These are phyloP conservation scores for Pyrrhoderma noxium DNA, from an alignment of 1,284 basidiomycete genomes.

Conservation along the genomic window DNA sequence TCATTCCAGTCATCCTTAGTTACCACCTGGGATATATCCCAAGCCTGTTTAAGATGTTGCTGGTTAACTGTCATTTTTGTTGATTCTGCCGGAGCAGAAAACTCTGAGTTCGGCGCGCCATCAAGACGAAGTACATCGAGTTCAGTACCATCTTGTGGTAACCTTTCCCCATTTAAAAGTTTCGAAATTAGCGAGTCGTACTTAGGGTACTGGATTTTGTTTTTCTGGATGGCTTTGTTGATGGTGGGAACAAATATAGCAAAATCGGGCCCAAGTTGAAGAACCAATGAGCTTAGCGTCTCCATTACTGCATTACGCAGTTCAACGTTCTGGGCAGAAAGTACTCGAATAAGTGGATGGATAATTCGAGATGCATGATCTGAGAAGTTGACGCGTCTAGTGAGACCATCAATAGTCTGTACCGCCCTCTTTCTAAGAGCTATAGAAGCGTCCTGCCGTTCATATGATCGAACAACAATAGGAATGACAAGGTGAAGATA, in stretches of 20 bases:
- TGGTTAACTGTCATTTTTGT: slow-evolving; percentile 95
- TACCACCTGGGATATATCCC: slow-evolving; percentile 82
- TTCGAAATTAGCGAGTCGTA: slow-evolving; percentile 89
- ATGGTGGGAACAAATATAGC: slow-evolving; percentile 97
- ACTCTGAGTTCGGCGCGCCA: slow-evolving; percentile 56
- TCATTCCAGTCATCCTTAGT: slow-evolving; percentile 91
- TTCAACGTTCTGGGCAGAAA: slow-evolving; percentile 74
- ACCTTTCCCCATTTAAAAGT: slow-evolving; percentile 85
- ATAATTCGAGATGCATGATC: slow-evolving; percentile 98
- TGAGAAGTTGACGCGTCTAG: slow-evolving; percentile 95
- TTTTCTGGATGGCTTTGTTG: slow-evolving; percentile 80
- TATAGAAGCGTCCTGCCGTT: slow-evolving; percentile 71
- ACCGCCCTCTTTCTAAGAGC: slow-evolving; percentile 84
- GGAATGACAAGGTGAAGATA: slow-evolving; percentile 97
- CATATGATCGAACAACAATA: slow-evolving; percentile 88
- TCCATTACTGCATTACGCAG: slow-evolving; percentile 88
- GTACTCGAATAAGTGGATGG: slow-evolving; percentile 87
- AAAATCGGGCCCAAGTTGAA: slow-evolving; percentile 94
- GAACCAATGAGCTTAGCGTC: slow-evolving; percentile 84
- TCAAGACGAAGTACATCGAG: slow-evolving; percentile 53
- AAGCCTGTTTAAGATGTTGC: slow-evolving; percentile 94
- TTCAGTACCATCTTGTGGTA: slow-evolving; percentile 70
- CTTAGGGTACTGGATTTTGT: slow-evolving; percentile 75
- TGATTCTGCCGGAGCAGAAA: slow-evolving; percentile 72
- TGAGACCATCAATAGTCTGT: slow-evolving; percentile 86